Percentiles rank a stretch among this genome's conserved stretches.
These are phyloP conservation scores for Annulohypoxylon moriforme DNA, from an alignment of 495 filamentous ascomycete genomes.

Conservation along the genomic window DNA sequence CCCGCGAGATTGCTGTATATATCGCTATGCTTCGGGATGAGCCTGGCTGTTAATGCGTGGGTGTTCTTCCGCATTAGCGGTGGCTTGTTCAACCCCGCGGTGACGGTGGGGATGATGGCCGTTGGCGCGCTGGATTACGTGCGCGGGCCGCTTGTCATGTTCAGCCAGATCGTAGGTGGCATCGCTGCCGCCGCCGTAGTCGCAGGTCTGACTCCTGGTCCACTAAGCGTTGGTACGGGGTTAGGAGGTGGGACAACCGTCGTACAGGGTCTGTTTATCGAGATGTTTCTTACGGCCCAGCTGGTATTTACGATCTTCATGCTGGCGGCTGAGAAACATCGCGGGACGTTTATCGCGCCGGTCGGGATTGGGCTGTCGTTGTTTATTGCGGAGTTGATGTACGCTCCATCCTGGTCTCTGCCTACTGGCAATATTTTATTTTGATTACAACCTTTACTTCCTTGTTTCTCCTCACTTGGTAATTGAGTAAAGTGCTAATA, in stretches of 20 bases:
- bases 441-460: neutral
- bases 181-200: conserved; percentile 70
- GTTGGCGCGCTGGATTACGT: conserved; percentile 65
- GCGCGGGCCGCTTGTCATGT: conserved; percentile 62
- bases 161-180: conserved; percentile 67
- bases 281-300: conserved; percentile 82
- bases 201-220: conserved; percentile 69
- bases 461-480: neutral
- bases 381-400: conserved; percentile 76
- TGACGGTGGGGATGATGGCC: conserved; percentile 67
- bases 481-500: conserved; percentile 12
- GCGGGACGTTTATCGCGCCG: conserved; percentile 80
- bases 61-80: conserved; percentile 85
- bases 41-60: conserved; percentile 84
- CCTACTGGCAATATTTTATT: neutral
- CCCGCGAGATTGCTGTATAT: conserved; percentile 71
- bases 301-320: conserved; percentile 84
- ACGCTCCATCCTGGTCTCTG: conserved; percentile 11
- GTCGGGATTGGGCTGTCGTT: conserved; percentile 80
- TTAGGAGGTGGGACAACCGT: conserved; percentile 67
- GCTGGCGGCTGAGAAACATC: conserved; percentile 85
- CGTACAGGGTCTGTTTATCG: conserved; percentile 77
- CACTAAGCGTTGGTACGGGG: conserved; percentile 69
- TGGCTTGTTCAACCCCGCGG: conserved; percentile 83
- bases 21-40: conserved; percentile 76